Percentiles rank a stretch among this genome's conserved stretches.
phyloP scores from a whole-genome alignment of 331 rosid species.

The Stylosanthes scabra region DNA sequence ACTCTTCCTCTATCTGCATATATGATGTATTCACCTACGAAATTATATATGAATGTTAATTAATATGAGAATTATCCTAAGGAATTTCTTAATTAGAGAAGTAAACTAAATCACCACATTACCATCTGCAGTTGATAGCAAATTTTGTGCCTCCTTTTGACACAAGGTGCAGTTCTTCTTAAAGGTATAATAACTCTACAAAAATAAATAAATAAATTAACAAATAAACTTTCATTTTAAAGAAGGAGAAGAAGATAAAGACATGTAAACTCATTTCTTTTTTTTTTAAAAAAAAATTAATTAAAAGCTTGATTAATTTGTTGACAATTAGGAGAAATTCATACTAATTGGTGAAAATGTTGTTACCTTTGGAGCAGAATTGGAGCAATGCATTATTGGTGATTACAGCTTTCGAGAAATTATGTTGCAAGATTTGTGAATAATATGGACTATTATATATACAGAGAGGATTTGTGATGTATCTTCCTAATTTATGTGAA shows the following conservation, averaged over 20 bases:
- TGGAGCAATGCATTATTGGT: slow-evolving; percentile 12
- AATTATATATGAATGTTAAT: background rate
- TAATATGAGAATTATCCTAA: background rate
- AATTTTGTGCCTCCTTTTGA: slow-evolving; percentile 20
- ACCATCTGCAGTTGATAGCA: slow-evolving; percentile 21
- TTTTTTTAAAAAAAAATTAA: too few species aligned
- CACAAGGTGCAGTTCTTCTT: slow-evolving; percentile 12
- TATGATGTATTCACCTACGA: slow-evolving; percentile 14
- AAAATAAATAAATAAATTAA: background rate
- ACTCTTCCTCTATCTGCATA: slow-evolving; percentile 21
- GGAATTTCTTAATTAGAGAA: background rate
- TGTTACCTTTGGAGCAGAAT: background rate
- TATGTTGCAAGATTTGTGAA: background rate
- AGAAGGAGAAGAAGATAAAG: background rate
- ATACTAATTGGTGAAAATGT: background rate
- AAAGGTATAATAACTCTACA: slow-evolving; percentile 14
- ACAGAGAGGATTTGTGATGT: background rate
- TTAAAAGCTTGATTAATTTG: background rate
- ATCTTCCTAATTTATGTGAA: background rate
- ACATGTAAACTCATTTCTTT: too few species aligned
- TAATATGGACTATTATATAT: background rate
- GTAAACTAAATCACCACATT: background rate
- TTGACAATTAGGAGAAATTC: background rate
- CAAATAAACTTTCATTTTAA: background rate
- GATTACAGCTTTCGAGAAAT: background rate